phyloP scores from a whole-genome alignment of 179 eudicot genomes.

The Monotropa hypopitys region DNA sequence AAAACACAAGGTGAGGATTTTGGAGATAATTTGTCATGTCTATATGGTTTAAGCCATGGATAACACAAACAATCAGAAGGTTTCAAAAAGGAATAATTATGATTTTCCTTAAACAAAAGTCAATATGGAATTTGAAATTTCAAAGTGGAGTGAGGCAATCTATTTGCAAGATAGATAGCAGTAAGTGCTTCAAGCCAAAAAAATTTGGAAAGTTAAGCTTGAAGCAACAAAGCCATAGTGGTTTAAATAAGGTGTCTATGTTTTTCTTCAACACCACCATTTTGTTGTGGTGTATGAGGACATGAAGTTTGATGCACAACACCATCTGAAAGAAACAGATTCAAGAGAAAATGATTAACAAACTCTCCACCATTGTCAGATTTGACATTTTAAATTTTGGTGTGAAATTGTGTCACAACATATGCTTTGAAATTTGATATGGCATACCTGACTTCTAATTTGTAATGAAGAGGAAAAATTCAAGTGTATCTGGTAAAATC shows the following conservation, averaged over 20 bases:
- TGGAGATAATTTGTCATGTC: not conserved
- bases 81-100: not conserved
- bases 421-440: not conserved
- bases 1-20: not conserved
- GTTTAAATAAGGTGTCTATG: not conserved
- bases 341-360: not conserved
- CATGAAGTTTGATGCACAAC: not conserved
- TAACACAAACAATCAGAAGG: not conserved
- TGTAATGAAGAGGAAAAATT: not conserved
- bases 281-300: not conserved
- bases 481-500: not conserved
- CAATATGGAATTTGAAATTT: not conserved
- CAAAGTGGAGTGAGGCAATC: not conserved
- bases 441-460: not conserved
- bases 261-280: not conserved
- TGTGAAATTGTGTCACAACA: not conserved
- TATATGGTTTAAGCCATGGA: not conserved
- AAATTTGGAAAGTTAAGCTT: not conserved
- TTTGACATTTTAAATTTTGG: not conserved
- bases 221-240: not conserved
- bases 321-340: not conserved
- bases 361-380: not conserved
- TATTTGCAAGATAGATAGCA: not conserved
- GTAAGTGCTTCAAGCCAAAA: not conserved
- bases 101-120: not conserved